These are phyloP conservation scores for Grosmannia clavigera DNA, from an alignment of 2,329 filamentous ascomycete genomes.

Conservation along the genomic window DNA sequence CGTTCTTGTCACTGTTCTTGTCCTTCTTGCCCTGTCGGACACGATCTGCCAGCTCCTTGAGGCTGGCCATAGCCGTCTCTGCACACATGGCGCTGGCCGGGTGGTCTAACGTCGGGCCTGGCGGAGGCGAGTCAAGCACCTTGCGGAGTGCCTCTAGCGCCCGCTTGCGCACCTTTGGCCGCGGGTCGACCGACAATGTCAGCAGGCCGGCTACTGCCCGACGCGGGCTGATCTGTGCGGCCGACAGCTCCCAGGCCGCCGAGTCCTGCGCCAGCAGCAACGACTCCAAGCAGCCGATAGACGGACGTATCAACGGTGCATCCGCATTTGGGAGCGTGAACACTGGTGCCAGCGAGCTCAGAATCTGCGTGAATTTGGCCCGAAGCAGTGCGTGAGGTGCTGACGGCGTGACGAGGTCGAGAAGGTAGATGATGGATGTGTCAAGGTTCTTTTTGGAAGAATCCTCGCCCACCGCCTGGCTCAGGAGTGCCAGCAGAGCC, in stretches of 20 bases:
- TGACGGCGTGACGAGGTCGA: slow-evolving; percentile 80
- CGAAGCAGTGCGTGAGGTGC: slow-evolving; percentile 78
- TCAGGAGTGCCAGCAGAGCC: slow-evolving; percentile 78
- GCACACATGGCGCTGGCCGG: slow-evolving; percentile 95
- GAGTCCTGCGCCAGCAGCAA: slow-evolving; percentile 81
- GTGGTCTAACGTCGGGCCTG: slow-evolving; percentile 85
- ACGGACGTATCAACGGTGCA: slow-evolving; percentile 72
- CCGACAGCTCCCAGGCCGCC: slow-evolving; percentile 74
- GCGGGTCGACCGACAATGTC: slow-evolving; percentile 69
- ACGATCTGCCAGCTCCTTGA: slow-evolving; percentile 60
- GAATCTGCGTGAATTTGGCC: slow-evolving; percentile 89
- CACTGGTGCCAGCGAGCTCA: slow-evolving; percentile 73
- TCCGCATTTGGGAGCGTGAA: slow-evolving; percentile 71
- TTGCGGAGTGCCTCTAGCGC: slow-evolving; percentile 80
- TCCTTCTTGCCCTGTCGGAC: slow-evolving; percentile 54
- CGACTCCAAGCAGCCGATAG: slow-evolving; percentile 89
- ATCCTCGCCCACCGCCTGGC: slow-evolving; percentile 58
- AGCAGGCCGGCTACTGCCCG: slow-evolving; percentile 78
- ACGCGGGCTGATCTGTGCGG: slow-evolving; percentile 72
- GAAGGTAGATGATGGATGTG: slow-evolving; percentile 82
- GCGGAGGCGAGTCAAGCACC: slow-evolving; percentile 73
- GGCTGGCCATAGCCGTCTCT: slow-evolving; percentile 70
- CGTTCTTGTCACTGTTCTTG: slow-evolving; percentile 38
- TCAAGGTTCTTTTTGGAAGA: slow-evolving; percentile 71
- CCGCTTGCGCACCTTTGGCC: slow-evolving; percentile 88